Conservation (phyloP, 495 filamentous ascomycete species). For the Neurospora intermedia region DNA sequence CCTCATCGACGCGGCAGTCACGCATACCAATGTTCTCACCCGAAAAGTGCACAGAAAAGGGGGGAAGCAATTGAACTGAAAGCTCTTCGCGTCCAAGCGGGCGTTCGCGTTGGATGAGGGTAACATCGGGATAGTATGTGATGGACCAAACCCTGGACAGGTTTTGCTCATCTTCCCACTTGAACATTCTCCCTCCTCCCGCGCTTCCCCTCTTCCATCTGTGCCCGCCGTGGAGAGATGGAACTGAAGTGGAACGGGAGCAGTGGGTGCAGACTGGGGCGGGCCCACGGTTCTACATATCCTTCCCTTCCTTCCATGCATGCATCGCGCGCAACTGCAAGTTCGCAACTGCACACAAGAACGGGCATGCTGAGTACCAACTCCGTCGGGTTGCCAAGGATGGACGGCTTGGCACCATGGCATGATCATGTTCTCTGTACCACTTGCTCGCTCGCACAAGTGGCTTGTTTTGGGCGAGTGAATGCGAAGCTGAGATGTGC, state of each 20-base stretch:
- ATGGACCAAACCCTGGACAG: not conserved
- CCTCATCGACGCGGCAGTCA: not conserved
- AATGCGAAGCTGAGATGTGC: not conserved
- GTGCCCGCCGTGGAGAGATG: not conserved
- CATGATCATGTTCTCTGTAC: not conserved
- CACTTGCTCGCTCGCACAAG: not conserved
- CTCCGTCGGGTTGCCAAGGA: not conserved
- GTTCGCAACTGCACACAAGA: not conserved
- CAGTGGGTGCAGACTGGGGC: not conserved
- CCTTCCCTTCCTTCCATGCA: not conserved
- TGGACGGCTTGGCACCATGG: not conserved
- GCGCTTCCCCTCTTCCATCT: not conserved
- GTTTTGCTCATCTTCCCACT: not conserved
- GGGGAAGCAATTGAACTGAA: not conserved
- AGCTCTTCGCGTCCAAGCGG: not conserved
- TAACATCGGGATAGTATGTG: not conserved
- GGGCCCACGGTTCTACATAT: not conserved
- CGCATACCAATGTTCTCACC: not conserved
- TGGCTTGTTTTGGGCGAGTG: not conserved
- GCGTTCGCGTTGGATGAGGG: not conserved
- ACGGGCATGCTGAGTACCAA: not conserved
- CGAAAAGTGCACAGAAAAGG: not conserved
- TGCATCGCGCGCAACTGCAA: not conserved
- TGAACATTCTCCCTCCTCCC: not conserved
- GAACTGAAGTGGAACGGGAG: not conserved